phyloP scores from a whole-genome alignment of 2,329 filamentous ascomycete genomes.

The Aphanocladium album region DNA sequence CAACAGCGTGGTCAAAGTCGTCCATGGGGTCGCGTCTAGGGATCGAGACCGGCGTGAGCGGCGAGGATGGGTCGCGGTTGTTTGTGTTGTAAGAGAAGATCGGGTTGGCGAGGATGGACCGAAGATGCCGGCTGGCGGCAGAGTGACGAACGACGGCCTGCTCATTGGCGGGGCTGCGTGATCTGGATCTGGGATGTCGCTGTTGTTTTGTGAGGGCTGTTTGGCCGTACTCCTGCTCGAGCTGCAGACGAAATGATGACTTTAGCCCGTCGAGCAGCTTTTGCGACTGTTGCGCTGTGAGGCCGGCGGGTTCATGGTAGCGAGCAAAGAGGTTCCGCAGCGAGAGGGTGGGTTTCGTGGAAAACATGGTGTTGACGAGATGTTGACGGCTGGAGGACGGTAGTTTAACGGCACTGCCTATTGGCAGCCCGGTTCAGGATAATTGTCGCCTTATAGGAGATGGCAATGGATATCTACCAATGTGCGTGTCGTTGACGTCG shows the following conservation, averaged over 20 bases:
- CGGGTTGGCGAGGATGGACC: slow-evolving; percentile 52
- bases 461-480: background rate
- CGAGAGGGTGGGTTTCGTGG: slow-evolving; percentile 33
- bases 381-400: background rate
- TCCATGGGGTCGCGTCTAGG: slow-evolving; percentile 43
- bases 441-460: background rate
- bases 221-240: slow-evolving; percentile 54
- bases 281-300: slow-evolving; percentile 46
- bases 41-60: background rate
- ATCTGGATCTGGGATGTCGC: slow-evolving; percentile 18
- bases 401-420: slow-evolving; percentile 4
- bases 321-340: slow-evolving; percentile 36
- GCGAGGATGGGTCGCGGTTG: background rate
- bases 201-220: slow-evolving; percentile 19
- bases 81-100: slow-evolving; percentile 40
- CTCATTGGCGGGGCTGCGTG: slow-evolving; percentile 1
- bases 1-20: slow-evolving; percentile 52
- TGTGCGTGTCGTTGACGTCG: background rate
- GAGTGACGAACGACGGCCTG: slow-evolving; percentile 35
- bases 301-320: slow-evolving; percentile 47
- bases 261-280: slow-evolving; percentile 53
- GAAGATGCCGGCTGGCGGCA: slow-evolving; percentile 43
- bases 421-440: background rate
- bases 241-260: slow-evolving; percentile 51
- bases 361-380: slow-evolving; percentile 27